These are phyloP conservation scores for Tricholoma bakamatsutake DNA, from an alignment of 768 basidiomycete genomes.

Conservation along the genomic window DNA sequence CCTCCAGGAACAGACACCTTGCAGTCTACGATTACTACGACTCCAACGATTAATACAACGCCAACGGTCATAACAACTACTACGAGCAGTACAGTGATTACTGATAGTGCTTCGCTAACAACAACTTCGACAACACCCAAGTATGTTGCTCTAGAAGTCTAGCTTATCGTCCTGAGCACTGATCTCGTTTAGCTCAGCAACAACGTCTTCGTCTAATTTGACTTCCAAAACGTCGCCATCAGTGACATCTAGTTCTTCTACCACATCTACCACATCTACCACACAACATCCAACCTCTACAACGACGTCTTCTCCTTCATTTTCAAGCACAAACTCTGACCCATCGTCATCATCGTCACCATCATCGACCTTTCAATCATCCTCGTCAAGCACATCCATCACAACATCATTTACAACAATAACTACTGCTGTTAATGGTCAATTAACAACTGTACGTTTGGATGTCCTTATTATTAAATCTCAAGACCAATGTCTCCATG, in stretches of 20 bases:
- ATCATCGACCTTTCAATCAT: neutral
- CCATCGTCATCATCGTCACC: neutral
- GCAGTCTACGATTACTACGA: neutral
- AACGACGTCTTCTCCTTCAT: neutral
- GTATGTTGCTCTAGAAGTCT: neutral
- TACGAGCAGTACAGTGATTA: neutral
- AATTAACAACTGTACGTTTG: neutral
- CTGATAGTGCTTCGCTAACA: neutral
- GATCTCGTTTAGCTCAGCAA: neutral
- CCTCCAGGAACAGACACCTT: neutral
- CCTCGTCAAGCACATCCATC: neutral
- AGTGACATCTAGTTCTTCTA: neutral
- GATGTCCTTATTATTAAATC: no score
- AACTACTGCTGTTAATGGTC: neutral
- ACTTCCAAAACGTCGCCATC: neutral
- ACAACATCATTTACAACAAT: neutral
- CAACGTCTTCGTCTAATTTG: neutral
- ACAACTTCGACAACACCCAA: neutral
- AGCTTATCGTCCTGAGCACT: neutral
- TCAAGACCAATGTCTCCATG: neutral
- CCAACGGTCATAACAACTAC: neutral
- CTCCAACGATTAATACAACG: neutral
- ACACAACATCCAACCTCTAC: neutral
- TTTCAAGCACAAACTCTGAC: neutral
- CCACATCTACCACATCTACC: neutral